A percentile compares a stretch with the other conserved stretches of the same genome.
Conservation (phyloP, 2,329 filamentous ascomycete genomes). For the Colletotrichum zoysiae region DNA sequence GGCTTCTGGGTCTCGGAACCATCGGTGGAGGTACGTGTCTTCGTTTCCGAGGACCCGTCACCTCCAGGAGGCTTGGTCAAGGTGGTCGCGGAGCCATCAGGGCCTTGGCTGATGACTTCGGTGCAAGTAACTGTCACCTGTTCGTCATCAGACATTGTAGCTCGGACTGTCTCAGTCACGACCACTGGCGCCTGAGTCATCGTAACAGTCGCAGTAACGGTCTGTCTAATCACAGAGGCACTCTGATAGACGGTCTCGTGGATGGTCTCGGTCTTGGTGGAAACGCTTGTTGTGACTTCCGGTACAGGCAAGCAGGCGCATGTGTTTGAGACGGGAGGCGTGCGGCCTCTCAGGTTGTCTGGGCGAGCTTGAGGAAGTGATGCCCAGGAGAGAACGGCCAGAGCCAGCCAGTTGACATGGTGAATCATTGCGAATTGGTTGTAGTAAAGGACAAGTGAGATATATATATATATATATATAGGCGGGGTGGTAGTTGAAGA, state of each 20-base stretch:
- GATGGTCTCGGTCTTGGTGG: conserved; percentile 30
- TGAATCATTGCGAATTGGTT: conserved; percentile 42
- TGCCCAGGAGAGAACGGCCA: conserved; percentile 25
- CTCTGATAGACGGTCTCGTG: conserved; percentile 44
- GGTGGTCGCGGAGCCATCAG: conserved; percentile 28
- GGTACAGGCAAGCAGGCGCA: conserved; percentile 29
- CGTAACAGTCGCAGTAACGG: conserved; percentile 43
- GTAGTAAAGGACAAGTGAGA: neutral
- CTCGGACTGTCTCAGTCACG: conserved; percentile 28
- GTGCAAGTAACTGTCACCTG: conserved; percentile 34
- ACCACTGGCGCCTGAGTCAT: conserved; percentile 22
- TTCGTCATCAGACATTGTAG: conserved; percentile 16
- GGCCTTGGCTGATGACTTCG: conserved; percentile 26
- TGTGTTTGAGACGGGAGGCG: conserved; percentile 36
- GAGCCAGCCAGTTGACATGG: conserved; percentile 11
- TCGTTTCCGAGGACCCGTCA: conserved; percentile 8
- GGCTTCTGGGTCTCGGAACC: conserved; percentile 15
- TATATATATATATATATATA: neutral
- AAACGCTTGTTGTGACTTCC: conserved; percentile 30
- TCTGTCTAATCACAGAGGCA: conserved; percentile 36
- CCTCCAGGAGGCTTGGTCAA: conserved; percentile 18
- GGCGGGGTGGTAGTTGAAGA: neutral
- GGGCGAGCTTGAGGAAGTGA: conserved; percentile 22
- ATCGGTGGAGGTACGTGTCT: neutral
- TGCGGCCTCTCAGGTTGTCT: conserved; percentile 33